Conservation (phyloP, 495 filamentous ascomycete species). For the Talaromyces nanjingensis region DNA sequence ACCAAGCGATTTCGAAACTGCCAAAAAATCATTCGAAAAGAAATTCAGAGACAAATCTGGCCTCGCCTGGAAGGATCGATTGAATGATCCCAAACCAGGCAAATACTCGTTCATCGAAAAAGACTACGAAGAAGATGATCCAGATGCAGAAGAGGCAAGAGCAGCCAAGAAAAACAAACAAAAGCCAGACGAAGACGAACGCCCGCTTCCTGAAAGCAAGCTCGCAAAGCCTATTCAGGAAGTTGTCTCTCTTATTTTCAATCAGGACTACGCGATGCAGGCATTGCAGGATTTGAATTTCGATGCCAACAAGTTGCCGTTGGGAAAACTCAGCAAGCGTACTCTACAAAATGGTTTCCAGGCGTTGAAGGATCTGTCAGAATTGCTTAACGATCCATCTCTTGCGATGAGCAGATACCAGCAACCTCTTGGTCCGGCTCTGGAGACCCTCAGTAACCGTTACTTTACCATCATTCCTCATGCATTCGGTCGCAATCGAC, state of each 20-base stretch:
- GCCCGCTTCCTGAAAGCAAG: slow-evolving; percentile 38
- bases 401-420: slow-evolving; percentile 42
- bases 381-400: slow-evolving; percentile 45
- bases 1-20: slow-evolving; percentile 30
- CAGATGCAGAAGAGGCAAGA: slow-evolving; percentile 44
- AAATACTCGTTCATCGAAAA: slow-evolving; percentile 77
- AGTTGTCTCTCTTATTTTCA: slow-evolving; percentile 79
- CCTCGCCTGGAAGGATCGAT: slow-evolving; percentile 56
- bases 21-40: slow-evolving; percentile 52
- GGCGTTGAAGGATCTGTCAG: slow-evolving; percentile 64
- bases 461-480: slow-evolving; percentile 84
- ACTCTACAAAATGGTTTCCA: slow-evolving; percentile 68
- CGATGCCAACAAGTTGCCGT: slow-evolving; percentile 68
- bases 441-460: slow-evolving; percentile 58
- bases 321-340: slow-evolving; percentile 74
- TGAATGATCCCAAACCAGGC: slow-evolving; percentile 46
- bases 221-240: slow-evolving; percentile 52
- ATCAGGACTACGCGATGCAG: slow-evolving; percentile 56
- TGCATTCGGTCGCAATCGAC: slow-evolving; percentile 64
- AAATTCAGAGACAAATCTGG: slow-evolving; percentile 80
- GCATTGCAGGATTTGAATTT: slow-evolving; percentile 66
- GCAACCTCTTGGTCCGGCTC: slow-evolving; percentile 25
- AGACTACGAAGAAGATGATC: slow-evolving; percentile 56
- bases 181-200: slow-evolving; percentile 23
- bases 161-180: slow-evolving; percentile 9